Conservation (phyloP, 306 rosid genomes). For the Cicer judaicum region DNA sequence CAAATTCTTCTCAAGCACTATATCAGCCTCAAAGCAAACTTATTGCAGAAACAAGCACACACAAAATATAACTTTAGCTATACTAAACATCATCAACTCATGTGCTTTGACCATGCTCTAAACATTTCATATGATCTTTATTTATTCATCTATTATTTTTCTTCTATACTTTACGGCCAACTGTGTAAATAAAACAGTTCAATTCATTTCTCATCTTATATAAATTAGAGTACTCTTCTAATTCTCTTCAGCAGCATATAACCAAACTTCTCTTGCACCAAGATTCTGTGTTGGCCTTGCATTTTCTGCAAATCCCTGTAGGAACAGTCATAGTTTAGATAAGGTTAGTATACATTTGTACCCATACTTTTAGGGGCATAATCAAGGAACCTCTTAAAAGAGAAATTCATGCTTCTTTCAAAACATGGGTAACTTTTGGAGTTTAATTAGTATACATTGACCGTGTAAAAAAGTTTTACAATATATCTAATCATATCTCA, state of each 20-base stretch:
- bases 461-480: too few relatives aligned
- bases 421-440: too few relatives aligned
- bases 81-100: not conserved
- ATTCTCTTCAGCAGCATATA: constrained; percentile 41
- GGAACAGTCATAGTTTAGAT: not conserved
- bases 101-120: not conserved
- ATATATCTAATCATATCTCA: too few relatives aligned
- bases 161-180: not conserved
- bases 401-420: too few relatives aligned
- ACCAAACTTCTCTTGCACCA: constrained; percentile 56
- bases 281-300: constrained; percentile 68
- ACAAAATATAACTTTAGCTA: not conserved
- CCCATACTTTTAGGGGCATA: not conserved
- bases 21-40: not conserved
- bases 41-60: not conserved
- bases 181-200: not conserved
- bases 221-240: constrained; percentile 27
- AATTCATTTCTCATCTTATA: not conserved
- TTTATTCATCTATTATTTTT: not conserved
- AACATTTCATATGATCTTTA: not conserved
- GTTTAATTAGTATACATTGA: too few relatives aligned
- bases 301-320: constrained; percentile 64
- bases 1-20: too few relatives aligned
- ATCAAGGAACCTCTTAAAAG: not conserved
- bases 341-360: not conserved